Evolutionary conservation across 805 yeast species (phyloP).

Genomic region (Saccharomycopsis sp.): DNA sequence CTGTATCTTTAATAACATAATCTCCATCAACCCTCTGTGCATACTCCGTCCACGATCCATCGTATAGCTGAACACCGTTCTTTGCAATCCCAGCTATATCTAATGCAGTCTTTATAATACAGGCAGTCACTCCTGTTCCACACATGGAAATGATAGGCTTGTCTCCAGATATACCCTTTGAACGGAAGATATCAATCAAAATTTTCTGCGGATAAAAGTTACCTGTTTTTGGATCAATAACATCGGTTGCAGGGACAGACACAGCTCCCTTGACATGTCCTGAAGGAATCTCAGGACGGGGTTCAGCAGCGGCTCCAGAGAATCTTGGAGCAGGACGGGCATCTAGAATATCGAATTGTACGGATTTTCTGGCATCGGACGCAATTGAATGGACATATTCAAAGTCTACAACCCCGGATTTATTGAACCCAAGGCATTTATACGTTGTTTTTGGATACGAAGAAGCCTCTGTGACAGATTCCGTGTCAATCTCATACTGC

Average conservation of each 20-base stretch:
- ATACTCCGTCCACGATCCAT: conserved; percentile 91
- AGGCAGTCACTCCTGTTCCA: conserved; percentile 96
- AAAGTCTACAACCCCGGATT: conserved; percentile 52
- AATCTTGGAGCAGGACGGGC: conserved; percentile 76
- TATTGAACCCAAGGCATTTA: conserved; percentile 27
- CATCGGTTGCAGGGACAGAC: conserved; percentile 66
- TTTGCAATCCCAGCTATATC: conserved; percentile 44
- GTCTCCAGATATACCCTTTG: conserved; percentile 33
- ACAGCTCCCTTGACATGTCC: conserved; percentile 86
- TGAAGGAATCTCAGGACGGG: conserved; percentile 78
- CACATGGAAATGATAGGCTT: conserved; percentile 83
- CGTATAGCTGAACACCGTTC: conserved; percentile 54
- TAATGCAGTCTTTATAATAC: conserved; percentile 72
- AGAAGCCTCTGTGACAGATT: conserved; percentile 10
- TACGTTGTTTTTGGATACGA: conserved; percentile 1
- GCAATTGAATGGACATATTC: conserved; percentile 34
- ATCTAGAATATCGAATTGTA: conserved; percentile 56
- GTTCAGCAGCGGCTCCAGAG: conserved; percentile 78
- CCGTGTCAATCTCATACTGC: conserved; percentile 28
- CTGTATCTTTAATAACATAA: neutral
- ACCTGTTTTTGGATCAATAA: conserved; percentile 44
- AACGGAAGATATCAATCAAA: conserved; percentile 39
- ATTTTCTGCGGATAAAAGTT: conserved; percentile 43
- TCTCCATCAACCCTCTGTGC: conserved; percentile 54
- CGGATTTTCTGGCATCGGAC: conserved; percentile 33